Evolutionary conservation across 83 land plant genomes (phyloP), one percentile per base, ranked within the genome.

Genomic region (Picea abies): DNA sequence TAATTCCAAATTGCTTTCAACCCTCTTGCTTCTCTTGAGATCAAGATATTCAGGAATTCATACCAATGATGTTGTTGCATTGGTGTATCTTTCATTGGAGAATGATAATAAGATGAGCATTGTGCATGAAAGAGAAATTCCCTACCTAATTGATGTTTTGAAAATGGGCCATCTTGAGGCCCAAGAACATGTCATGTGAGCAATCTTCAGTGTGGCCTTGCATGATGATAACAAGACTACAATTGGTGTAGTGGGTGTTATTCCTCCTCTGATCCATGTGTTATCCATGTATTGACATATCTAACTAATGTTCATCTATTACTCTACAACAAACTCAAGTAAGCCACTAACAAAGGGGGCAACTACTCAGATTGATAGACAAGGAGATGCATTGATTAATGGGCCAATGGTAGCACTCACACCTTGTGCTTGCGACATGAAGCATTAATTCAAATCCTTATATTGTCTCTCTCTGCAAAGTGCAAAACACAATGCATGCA

Each of bases 141-240:
- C 89, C 8, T 62, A 67, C 52, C 85, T 91, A 26, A 76, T 93
- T 76, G 84, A 89, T 63, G 83, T 80, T n/a, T 88, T 92, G 66
- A 89, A 85, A 76, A 61, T 78, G 22, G 84, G 87, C 7, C 49
- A 22, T 60, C 65, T 61, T 11, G 92, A 89, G 44, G 84, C 90
- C 7, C 87, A 86, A 60, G 90, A 92, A 79, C 94, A 90, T 80
- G 92, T 90, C 0, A 93, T 91, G 10, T 94, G 92, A 9, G 95
- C 88, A 19, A 44, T 93, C 66, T 91, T 93, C 85, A 90, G 93
- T 80, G 82, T 95, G 1, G 91, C 91, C 19, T 64, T 95, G 20
- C 86, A 91, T 32, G 96, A 95, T 49, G 94, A 90, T 8, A 96
- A 96, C 88, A 91, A 90, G 83, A 85, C 85, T 84, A 93, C 94